Evolutionary conservation across 176 grass and related monocot species (phyloP).

Genomic region (Musa acuminata): DNA sequence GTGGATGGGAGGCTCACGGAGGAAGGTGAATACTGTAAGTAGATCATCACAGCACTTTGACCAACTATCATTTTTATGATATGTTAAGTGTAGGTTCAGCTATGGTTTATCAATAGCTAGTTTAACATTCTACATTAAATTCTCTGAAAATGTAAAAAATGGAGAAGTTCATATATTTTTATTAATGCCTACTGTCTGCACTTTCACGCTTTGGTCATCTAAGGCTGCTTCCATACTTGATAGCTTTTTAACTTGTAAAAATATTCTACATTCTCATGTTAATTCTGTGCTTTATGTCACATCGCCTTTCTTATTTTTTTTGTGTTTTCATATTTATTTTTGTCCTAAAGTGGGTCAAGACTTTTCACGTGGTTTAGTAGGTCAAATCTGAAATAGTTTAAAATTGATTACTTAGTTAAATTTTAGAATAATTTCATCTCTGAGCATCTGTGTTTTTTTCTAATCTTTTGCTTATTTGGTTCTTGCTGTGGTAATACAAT

Average conservation of each 20-base stretch:
- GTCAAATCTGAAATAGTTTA: conserved; percentile 2
- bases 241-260: background rate
- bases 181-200: too few relatives aligned
- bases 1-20: conserved; percentile 78
- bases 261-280: too few relatives aligned
- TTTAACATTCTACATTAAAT: too few relatives aligned
- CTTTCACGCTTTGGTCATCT: too few relatives aligned
- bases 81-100: too few relatives aligned
- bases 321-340: conserved; percentile 11
- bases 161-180: too few relatives aligned
- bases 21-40: conserved; percentile 71
- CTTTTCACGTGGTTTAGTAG: conserved; percentile 11
- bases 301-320: background rate
- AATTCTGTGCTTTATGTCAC: too few relatives aligned
- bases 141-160: too few relatives aligned
- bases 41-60: background rate
- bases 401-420: background rate
- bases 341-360: conserved; percentile 7
- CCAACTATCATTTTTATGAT: background rate
- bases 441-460: background rate
- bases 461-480: background rate
- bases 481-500: conserved; percentile 9
- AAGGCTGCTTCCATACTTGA: conserved; percentile 4
- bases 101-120: too few relatives aligned
- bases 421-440: background rate